phyloP scores from a whole-genome alignment of 2,329 filamentous ascomycete genomes.

The Scedosporium dehoogii region DNA sequence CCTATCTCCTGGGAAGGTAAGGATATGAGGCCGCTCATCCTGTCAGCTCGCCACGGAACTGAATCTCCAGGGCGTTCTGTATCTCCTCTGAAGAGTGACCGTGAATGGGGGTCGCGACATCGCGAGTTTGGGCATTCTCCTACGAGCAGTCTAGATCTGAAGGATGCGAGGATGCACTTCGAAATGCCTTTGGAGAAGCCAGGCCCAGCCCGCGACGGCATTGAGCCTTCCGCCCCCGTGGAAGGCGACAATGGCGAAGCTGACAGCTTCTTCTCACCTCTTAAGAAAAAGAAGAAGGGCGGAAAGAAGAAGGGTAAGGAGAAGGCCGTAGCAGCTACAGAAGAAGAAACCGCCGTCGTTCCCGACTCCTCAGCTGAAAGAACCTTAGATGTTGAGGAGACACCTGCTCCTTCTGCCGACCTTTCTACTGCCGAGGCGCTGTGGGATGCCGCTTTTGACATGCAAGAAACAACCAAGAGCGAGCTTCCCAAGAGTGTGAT shows the following conservation, averaged over 20 bases:
- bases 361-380: not conserved
- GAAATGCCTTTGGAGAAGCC: not conserved
- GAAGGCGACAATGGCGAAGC: conserved; percentile 8
- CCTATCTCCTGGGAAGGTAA: conserved; percentile 54
- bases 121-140: conserved; percentile 1
- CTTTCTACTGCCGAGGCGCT: not conserved
- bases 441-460: conserved; percentile 2
- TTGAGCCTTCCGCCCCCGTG: not conserved
- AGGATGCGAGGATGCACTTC: not conserved
- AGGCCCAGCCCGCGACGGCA: not conserved
- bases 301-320: conserved; percentile 15
- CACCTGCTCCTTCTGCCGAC: not conserved
- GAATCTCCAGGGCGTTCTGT: not conserved
- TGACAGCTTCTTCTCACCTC: not conserved
- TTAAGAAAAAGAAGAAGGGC: conserved; percentile 17
- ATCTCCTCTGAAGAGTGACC: not conserved
- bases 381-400: not conserved
- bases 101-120: not conserved
- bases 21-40: conserved; percentile 73
- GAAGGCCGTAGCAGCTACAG: conserved; percentile 3
- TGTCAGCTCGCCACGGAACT: conserved; percentile 27
- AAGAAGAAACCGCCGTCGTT: not conserved
- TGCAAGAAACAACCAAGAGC: not conserved
- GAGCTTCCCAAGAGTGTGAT: not conserved
- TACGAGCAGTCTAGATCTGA: not conserved